Evolutionary conservation across 169 alveolate genomes (phyloP).

Genomic region (Cystoisospora suis): DNA sequence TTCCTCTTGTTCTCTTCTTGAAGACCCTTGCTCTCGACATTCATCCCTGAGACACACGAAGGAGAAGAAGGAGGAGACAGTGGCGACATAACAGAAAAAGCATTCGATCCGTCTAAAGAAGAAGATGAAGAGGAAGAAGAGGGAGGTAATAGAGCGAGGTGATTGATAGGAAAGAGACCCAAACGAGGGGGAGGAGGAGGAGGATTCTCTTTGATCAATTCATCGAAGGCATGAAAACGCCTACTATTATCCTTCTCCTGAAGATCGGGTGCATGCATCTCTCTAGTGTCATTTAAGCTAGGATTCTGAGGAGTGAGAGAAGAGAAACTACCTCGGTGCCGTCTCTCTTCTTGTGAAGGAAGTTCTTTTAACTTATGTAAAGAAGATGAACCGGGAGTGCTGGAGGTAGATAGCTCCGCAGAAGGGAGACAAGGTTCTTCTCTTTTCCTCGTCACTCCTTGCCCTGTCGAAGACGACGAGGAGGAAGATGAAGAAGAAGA

Average conservation of each 20-base stretch:
- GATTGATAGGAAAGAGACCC: too few relatives aligned
- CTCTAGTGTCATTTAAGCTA: too few relatives aligned
- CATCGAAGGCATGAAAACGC: background rate
- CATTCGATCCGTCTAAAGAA: background rate
- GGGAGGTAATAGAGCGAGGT: background rate
- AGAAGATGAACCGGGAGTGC: too few relatives aligned
- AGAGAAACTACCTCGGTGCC: too few relatives aligned
- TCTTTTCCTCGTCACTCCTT: background rate
- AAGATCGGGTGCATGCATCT: too few relatives aligned
- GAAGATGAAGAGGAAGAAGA: background rate
- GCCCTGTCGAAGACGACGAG: background rate
- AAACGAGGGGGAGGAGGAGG: constrained; percentile 3
- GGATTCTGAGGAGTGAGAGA: too few relatives aligned
- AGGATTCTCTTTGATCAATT: background rate
- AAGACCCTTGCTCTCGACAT: too few relatives aligned
- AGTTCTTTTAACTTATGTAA: too few relatives aligned
- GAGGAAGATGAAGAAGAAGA: background rate
- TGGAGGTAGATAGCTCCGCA: too few relatives aligned
- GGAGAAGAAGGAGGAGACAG: background rate
- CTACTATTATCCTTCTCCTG: too few relatives aligned
- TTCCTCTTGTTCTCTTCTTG: background rate
- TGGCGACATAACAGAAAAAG: background rate
- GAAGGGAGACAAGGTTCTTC: background rate
- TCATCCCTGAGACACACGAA: background rate
- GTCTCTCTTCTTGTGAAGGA: too few relatives aligned